These are phyloP conservation scores for Diplosphaera chodatii DNA, from an alignment of 139 green algal species.

Conservation along the genomic window DNA sequence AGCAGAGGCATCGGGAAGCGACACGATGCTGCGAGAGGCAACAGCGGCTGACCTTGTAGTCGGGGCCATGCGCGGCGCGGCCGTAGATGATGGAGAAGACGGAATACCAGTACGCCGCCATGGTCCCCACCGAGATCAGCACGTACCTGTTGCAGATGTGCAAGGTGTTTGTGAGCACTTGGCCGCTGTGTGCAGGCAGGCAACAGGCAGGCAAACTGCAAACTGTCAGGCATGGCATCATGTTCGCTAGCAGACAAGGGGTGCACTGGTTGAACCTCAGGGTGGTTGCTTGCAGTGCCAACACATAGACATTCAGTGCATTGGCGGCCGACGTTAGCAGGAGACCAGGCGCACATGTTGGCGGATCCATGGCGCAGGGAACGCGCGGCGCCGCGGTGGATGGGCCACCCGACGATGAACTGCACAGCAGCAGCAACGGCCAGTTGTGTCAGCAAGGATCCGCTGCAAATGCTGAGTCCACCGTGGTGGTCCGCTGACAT, in stretches of 20 bases:
- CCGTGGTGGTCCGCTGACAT: too few species aligned
- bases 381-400: constrained; percentile 80
- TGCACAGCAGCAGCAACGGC: background rate
- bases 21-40: too few species aligned
- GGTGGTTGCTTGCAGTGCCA: too few species aligned
- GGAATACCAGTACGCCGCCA: constrained; percentile 88
- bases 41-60: background rate
- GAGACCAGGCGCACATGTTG: constrained; percentile 36
- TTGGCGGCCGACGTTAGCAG: too few species aligned
- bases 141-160: constrained; percentile 90
- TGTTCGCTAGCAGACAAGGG: too few species aligned
- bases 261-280: too few species aligned
- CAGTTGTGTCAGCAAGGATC: too few species aligned
- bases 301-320: background rate
- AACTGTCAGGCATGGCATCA: too few species aligned
- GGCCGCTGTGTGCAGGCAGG: background rate
- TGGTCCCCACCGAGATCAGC: constrained; percentile 91
- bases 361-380: constrained; percentile 40
- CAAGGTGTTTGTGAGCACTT: background rate
- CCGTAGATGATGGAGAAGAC: constrained; percentile 77
- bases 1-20: background rate
- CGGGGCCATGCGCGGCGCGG: constrained; percentile 26
- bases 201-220: too few species aligned
- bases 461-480: too few species aligned
- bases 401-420: constrained; percentile 84